Evolutionary conservation across 257 asterid genomes (phyloP).

Genomic region (Solanum peruvianum): DNA sequence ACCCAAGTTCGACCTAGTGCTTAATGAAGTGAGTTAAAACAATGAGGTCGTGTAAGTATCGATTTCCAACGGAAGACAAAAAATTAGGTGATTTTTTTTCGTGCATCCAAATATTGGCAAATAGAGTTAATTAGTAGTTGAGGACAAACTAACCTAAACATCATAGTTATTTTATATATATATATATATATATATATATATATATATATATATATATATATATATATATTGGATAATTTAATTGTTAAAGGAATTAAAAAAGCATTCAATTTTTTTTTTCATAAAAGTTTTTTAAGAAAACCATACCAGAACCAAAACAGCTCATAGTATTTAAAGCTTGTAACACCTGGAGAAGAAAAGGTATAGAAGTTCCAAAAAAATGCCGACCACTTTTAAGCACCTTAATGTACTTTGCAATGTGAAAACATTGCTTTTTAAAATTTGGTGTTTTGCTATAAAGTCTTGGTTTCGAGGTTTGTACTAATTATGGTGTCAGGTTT

Average conservation of each 20-base stretch:
- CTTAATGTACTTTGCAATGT: background rate
- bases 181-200: background rate
- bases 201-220: background rate
- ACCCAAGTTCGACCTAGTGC: background rate
- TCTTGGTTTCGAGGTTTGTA: background rate
- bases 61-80: too few relatives aligned
- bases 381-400: background rate
- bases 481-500: background rate
- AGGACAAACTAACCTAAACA: background rate
- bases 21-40: too few relatives aligned
- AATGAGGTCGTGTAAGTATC: background rate
- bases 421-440: background rate
- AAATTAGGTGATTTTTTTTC: background rate
- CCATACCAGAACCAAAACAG: background rate
- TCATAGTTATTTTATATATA: background rate
- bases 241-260: background rate
- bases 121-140: background rate
- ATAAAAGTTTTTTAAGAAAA: background rate
- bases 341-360: background rate
- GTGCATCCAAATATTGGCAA: background rate
- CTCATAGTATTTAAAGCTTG: background rate
- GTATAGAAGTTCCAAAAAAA: background rate
- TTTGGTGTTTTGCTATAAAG: background rate
- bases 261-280: background rate
- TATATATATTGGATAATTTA: background rate